Percentiles rank a stretch among this genome's conserved stretches.
Evolutionary conservation across 495 filamentous ascomycete species (phyloP).

Genomic region (Aspergillus indologenus): DNA sequence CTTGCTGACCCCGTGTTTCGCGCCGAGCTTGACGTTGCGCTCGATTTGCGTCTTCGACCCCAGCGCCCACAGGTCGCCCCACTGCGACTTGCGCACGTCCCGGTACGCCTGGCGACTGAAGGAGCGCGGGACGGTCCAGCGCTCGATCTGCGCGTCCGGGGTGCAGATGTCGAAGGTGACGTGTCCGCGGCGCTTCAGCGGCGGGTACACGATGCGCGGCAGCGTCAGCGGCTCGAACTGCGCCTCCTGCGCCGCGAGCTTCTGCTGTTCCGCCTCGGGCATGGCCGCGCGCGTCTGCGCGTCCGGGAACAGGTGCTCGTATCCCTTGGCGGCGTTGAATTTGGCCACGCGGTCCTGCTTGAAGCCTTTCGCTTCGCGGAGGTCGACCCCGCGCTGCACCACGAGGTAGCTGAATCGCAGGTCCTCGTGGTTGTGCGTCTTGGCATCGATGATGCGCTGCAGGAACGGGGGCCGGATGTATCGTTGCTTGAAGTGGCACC

Average conservation of each 20-base stretch:
- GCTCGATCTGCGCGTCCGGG: conserved; percentile 78
- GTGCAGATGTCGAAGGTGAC: conserved; percentile 91
- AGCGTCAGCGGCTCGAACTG: conserved; percentile 61
- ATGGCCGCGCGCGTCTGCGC: conserved; percentile 15
- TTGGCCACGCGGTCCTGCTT: conserved; percentile 42
- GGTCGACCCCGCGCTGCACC: conserved; percentile 71
- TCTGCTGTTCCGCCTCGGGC: conserved; percentile 7
- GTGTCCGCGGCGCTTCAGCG: conserved; percentile 83
- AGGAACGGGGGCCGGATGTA: conserved; percentile 81
- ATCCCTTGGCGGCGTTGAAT: conserved; percentile 51
- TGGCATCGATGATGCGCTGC: conserved; percentile 70
- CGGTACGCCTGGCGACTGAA: conserved; percentile 78
- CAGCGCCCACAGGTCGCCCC: conserved; percentile 95
- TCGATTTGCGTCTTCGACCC: conserved; percentile 81
- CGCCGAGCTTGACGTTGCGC: conserved; percentile 59
- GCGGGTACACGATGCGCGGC: conserved; percentile 72
- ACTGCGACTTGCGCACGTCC: conserved; percentile 83
- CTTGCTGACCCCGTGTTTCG: conserved; percentile 54
- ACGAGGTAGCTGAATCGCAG: conserved; percentile 84
- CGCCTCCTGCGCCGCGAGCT: conserved; percentile 5
- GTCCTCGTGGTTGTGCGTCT: conserved; percentile 81
- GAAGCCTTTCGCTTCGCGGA: conserved; percentile 39
- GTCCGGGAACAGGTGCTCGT: conserved; percentile 26
- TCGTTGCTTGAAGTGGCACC: conserved; percentile 86
- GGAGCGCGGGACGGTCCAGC: conserved; percentile 85